Percentiles rank a stretch among this genome's conserved stretches.
Evolutionary conservation across 2,329 filamentous ascomycete species (phyloP).

Genomic region (Fusarium compactum): DNA sequence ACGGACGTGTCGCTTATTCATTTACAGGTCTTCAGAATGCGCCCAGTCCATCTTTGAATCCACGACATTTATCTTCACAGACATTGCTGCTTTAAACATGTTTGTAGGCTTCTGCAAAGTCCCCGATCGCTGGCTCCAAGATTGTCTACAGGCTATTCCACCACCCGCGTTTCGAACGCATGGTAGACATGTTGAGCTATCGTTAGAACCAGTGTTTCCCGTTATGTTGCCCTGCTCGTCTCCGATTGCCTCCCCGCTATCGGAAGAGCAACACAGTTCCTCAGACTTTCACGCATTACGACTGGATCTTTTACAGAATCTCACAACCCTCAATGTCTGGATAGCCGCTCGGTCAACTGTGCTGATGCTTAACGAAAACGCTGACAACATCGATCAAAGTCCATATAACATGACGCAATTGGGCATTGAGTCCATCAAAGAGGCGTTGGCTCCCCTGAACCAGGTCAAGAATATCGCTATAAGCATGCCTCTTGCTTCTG

Average conservation of each 20-base stretch:
- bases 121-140: background rate
- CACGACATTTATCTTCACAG: slow-evolving; percentile 10
- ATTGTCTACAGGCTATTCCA: background rate
- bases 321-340: slow-evolving; percentile 13
- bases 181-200: slow-evolving; percentile 16
- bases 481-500: slow-evolving; percentile 4
- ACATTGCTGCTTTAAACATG: background rate
- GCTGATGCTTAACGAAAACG: background rate
- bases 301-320: slow-evolving; percentile 13
- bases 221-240: background rate
- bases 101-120: slow-evolving; percentile 13
- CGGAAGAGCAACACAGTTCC: slow-evolving; percentile 4
- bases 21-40: slow-evolving; percentile 10
- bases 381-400: background rate
- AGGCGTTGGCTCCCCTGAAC: background rate
- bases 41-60: slow-evolving; percentile 10
- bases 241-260: background rate
- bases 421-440: background rate
- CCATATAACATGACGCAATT: slow-evolving; percentile 1
- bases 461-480: background rate
- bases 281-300: slow-evolving; percentile 13
- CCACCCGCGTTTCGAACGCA: slow-evolving; percentile 6
- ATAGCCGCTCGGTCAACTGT: slow-evolving; percentile 5
- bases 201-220: background rate
- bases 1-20: background rate